Evolutionary conservation across 495 filamentous ascomycete genomes (phyloP).

Genomic region (Pseudevernia furfuracea): DNA sequence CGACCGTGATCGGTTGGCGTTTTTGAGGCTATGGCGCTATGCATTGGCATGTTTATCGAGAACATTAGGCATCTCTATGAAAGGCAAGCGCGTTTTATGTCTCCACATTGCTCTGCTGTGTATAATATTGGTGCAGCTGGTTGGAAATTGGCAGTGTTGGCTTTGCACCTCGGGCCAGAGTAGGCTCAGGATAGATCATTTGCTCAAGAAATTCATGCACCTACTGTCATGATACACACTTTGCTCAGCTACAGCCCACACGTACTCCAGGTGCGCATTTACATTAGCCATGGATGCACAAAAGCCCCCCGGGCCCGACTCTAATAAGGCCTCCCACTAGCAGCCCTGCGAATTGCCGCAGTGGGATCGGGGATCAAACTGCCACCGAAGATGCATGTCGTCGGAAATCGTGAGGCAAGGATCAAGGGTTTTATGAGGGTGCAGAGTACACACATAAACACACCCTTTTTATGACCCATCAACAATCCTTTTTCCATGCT

Average conservation of each 20-base stretch:
- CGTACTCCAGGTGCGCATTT: not conserved
- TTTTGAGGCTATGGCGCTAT: slow-evolving; percentile 17
- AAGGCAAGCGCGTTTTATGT: slow-evolving; percentile 11
- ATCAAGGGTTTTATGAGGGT: too few relatives aligned
- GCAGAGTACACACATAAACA: too few relatives aligned
- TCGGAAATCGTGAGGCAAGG: too few relatives aligned
- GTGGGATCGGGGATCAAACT: not conserved
- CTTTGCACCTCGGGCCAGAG: slow-evolving; percentile 3
- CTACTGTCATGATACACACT: too few relatives aligned
- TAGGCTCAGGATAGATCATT: slow-evolving; percentile 12
- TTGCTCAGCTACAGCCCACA: too few relatives aligned
- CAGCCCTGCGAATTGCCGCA: not conserved
- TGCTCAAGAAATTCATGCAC: too few relatives aligned
- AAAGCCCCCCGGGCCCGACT: too few relatives aligned
- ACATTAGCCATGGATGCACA: not conserved
- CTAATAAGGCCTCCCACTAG: slow-evolving; percentile 14
- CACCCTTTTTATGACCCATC: too few relatives aligned
- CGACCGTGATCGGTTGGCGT: slow-evolving; percentile 4
- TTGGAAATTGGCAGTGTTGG: slow-evolving; percentile 4
- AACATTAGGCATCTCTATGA: slow-evolving; percentile 8
- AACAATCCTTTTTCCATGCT: too few relatives aligned
- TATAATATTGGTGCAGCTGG: slow-evolving; percentile 9
- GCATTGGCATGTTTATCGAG: slow-evolving; percentile 6
- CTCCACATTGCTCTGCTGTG: slow-evolving; percentile 13
- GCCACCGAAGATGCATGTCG: too few relatives aligned